A percentile compares a stretch with the other conserved stretches of the same genome.
Conservation (phyloP, 169 alveolate genomes). For the Eimeria tenella region DNA sequence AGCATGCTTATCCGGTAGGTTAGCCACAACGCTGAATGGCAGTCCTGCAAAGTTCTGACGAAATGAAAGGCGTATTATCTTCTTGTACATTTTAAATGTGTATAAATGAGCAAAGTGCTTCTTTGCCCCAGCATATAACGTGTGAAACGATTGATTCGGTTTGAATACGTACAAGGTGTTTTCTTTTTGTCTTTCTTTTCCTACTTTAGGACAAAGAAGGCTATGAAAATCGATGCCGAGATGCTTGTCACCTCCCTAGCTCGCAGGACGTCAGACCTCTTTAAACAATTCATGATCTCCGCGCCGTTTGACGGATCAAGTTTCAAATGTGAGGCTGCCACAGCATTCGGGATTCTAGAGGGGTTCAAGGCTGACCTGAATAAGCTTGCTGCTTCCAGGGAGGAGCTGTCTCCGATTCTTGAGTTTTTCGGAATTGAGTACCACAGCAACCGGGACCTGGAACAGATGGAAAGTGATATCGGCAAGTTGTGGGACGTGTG, state of each 20-base stretch:
- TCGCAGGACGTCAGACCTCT: slow-evolving; percentile 74
- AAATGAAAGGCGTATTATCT: too few relatives aligned
- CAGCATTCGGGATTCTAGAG: slow-evolving; percentile 75
- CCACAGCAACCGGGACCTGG: slow-evolving; percentile 70
- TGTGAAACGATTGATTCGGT: too few relatives aligned
- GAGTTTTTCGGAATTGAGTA: slow-evolving; percentile 79
- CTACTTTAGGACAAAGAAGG: slow-evolving; percentile 75
- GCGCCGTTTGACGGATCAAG: slow-evolving; percentile 78
- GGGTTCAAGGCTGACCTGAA: slow-evolving; percentile 71
- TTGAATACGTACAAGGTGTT: too few relatives aligned
- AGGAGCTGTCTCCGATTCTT: slow-evolving; percentile 72
- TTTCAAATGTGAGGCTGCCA: slow-evolving; percentile 65
- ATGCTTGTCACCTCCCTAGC: slow-evolving; percentile 38
- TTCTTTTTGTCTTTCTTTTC: neutral
- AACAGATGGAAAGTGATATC: slow-evolving; percentile 64
- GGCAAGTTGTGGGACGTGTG: slow-evolving; percentile 70
- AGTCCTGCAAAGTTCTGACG: too few relatives aligned
- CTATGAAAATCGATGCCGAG: slow-evolving; percentile 77
- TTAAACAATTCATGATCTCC: slow-evolving; percentile 57
- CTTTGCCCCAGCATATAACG: too few relatives aligned
- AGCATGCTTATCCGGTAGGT: slow-evolving; percentile 69
- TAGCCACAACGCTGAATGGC: too few relatives aligned
- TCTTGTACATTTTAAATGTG: too few relatives aligned
- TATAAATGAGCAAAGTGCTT: too few relatives aligned
- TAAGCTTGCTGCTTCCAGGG: slow-evolving; percentile 71